phyloP scores from a whole-genome alignment of 495 filamentous ascomycete genomes.

The Lepidopterella palustris region DNA sequence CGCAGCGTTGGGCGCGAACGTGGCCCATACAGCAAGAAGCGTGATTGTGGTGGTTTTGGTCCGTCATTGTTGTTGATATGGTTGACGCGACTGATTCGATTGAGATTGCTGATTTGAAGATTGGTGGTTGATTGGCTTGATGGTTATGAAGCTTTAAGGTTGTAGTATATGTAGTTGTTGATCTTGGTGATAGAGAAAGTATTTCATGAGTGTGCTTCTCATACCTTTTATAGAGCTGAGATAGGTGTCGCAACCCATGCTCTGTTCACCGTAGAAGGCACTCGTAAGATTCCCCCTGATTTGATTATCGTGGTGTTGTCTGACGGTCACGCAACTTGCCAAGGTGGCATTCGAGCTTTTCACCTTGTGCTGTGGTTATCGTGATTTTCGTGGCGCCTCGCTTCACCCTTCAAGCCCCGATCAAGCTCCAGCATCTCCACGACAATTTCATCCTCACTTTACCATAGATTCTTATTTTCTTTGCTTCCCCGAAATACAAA shows the following conservation, averaged over 20 bases:
- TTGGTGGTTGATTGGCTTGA: background rate
- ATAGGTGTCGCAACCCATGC: background rate
- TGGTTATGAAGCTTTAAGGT: background rate
- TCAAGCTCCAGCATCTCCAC: background rate
- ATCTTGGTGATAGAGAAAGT: background rate
- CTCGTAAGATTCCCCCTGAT: background rate
- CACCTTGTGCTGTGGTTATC: too few species aligned
- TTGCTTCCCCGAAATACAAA: background rate
- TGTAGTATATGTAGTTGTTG: background rate
- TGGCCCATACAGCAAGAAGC: conserved; percentile 15
- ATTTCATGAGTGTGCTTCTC: background rate
- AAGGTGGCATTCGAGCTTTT: too few species aligned
- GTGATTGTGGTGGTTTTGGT: conserved; percentile 1
- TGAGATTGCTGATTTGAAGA: background rate
- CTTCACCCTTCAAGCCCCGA: background rate
- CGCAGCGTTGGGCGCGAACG: conserved; percentile 18
- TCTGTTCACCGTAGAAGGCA: background rate
- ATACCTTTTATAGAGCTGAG: background rate
- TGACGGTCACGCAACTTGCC: background rate
- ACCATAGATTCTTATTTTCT: background rate
- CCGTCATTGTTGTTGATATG: background rate
- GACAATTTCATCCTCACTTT: background rate
- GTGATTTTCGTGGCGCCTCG: background rate
- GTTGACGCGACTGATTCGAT: background rate
- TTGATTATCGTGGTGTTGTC: background rate